These are phyloP conservation scores for Cercospora beticola DNA, from an alignment of 2,329 filamentous ascomycete genomes.

Conservation along the genomic window DNA sequence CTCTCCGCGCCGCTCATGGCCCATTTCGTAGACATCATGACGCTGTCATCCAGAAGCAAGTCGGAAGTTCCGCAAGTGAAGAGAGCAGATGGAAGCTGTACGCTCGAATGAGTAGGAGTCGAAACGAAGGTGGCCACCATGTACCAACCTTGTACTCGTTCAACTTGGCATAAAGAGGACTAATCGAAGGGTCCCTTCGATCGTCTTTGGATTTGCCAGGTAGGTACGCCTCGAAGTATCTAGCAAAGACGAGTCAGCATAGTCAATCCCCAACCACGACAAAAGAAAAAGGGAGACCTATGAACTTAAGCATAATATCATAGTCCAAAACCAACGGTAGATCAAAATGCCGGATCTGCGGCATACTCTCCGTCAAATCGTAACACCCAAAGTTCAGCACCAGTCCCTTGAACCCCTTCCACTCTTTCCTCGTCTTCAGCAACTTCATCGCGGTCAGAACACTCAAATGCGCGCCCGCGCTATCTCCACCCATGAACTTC, in stretches of 20 bases:
- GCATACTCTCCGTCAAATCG: slow-evolving; percentile 49
- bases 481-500: slow-evolving; percentile 45
- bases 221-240: slow-evolving; percentile 49
- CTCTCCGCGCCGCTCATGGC: slow-evolving; percentile 51
- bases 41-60: slow-evolving; percentile 53
- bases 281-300: slow-evolving; percentile 16
- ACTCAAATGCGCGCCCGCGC: slow-evolving; percentile 54
- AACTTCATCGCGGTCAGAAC: slow-evolving; percentile 51
- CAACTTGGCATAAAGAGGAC: slow-evolving; percentile 54
- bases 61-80: slow-evolving; percentile 58
- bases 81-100: slow-evolving; percentile 52
- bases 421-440: slow-evolving; percentile 37
- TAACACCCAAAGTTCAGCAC: slow-evolving; percentile 56
- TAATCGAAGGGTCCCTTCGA: slow-evolving; percentile 48
- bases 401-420: slow-evolving; percentile 50
- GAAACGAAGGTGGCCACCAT: neutral
- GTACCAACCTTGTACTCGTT: slow-evolving; percentile 25
- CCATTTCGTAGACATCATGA: slow-evolving; percentile 58
- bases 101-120: neutral
- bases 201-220: slow-evolving; percentile 45
- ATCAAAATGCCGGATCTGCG: slow-evolving; percentile 44
- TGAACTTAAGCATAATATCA: slow-evolving; percentile 45
- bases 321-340: slow-evolving; percentile 47
- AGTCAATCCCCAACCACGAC: neutral
- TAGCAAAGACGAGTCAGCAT: slow-evolving; percentile 14